phyloP scores from a whole-genome alignment of 1,284 basidiomycete genomes.

The Veloboletus limbatus region DNA sequence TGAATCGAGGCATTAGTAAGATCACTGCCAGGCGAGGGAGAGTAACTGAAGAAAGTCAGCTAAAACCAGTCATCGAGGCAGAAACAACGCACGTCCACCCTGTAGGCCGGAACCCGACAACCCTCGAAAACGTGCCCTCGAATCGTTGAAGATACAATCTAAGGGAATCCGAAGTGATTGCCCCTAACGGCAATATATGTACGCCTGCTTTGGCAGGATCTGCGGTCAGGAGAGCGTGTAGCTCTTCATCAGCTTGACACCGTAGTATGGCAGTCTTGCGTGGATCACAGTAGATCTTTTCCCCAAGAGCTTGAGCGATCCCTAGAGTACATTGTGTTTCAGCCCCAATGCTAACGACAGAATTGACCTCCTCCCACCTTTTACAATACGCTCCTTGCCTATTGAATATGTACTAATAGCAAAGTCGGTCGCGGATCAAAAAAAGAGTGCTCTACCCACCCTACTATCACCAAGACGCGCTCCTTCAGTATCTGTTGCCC shows the following conservation, averaged over 20 bases:
- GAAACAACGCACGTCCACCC: conserved; percentile 80
- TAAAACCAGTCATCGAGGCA: background rate
- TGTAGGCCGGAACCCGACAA: conserved; percentile 87
- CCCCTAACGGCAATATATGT: conserved; percentile 81
- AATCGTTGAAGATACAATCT: conserved; percentile 77
- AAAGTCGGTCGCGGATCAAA: conserved; percentile 2
- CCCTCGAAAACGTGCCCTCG: conserved; percentile 70
- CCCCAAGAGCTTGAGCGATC: conserved; percentile 77
- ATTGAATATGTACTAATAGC: conserved; percentile 84
- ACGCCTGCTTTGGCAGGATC: conserved; percentile 79
- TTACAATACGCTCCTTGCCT: conserved; percentile 95
- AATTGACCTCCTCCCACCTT: conserved; percentile 55
- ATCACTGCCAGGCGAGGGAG: conserved; percentile 66
- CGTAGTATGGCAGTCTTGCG: conserved; percentile 78
- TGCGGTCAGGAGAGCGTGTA: conserved; percentile 75
- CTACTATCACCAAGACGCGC: conserved; percentile 76
- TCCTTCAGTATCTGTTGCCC: conserved; percentile 30
- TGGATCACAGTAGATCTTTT: conserved; percentile 89
- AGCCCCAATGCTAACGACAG: background rate
- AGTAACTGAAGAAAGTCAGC: conserved; percentile 49
- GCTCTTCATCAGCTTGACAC: conserved; percentile 80
- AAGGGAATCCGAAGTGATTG: conserved; percentile 78
- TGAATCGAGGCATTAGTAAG: conserved; percentile 57
- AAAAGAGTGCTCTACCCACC: conserved; percentile 45
- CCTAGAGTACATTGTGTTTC: conserved; percentile 43